phyloP scores from a whole-genome alignment of 305 asterid species.

The Fraxinus albicans region DNA sequence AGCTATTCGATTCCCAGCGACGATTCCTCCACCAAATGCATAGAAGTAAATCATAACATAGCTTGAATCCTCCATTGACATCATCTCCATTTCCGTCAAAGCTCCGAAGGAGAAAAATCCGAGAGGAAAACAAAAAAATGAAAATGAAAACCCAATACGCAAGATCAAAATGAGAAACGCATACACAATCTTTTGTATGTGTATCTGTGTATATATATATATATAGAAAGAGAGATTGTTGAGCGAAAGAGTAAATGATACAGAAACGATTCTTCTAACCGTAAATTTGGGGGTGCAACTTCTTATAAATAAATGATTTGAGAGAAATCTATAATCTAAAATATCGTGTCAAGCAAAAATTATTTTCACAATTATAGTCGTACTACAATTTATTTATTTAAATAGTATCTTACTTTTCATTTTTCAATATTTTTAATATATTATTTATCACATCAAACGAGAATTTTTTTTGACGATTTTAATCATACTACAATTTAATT shows the following conservation, averaged over 20 bases:
- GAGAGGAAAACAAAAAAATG: background rate
- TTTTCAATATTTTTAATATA: too few species aligned
- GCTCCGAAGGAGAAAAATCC: background rate
- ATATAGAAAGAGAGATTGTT: background rate
- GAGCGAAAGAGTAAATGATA: constrained; percentile 22
- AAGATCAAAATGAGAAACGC: constrained; percentile 23
- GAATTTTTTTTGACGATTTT: too few species aligned
- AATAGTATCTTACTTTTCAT: too few species aligned
- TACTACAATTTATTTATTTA: too few species aligned
- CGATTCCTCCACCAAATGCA: constrained; percentile 53
- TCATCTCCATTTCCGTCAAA: constrained; percentile 47
- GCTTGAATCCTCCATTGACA: constrained; percentile 50
- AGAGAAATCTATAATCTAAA: too few species aligned
- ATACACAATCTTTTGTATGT: constrained; percentile 4
- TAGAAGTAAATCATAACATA: constrained; percentile 33
- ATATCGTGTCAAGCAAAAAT: too few species aligned
- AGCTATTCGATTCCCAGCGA: constrained; percentile 66
- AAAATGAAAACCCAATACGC: constrained; percentile 11
- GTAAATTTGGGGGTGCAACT: background rate
- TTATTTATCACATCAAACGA: too few species aligned
- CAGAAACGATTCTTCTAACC: constrained; percentile 24
- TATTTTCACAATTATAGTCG: too few species aligned
- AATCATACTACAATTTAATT: too few species aligned
- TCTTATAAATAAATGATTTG: background rate
- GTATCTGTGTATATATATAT: background rate